Evolutionary conservation across 768 basidiomycete genomes (phyloP), one percentile per base, ranked within the genome.

Genomic region (Tylopilus sp.): DNA sequence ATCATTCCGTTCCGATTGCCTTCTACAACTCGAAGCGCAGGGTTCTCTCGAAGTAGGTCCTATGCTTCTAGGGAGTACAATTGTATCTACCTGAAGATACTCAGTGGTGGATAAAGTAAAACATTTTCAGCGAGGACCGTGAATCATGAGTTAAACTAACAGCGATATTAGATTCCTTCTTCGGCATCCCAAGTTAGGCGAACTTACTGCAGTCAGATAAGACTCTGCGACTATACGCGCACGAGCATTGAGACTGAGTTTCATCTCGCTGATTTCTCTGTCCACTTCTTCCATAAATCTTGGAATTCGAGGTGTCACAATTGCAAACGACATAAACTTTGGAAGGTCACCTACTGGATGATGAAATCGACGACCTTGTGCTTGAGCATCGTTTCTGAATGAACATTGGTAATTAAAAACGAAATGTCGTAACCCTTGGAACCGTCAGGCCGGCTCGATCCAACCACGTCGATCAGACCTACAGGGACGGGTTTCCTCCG

Each of bases 301-400:
- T 38, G 34, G 63, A 4, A 17, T n/a, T n/a, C n/a, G n/a, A 25
- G 16, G 17, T 10, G 33, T 25, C 45, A 49, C 45, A 33, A 3
- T 13, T 21, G 26, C 4, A 26, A 21, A 36, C 6, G 31, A 37
- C 16, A 45, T 26, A n/a, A 36, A 43, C 41, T 54, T 48, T 47
- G 21, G 3, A 63, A 52, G 46, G 64, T 58, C 12, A 74, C 86
- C 44, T 57, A 96, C 92, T 98, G 93, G 60, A 98, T 97, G 74
- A 99, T 97, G 72, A 99, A 99, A 74, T 99, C 97, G 33, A 99
- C 97, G 48, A 99, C 89, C 77, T 98, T 98, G 74, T 99, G 97
- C 75, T 98, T 99, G 61, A 98, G 78, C 97, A 99, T 98, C 11
- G 92, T 95, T 71, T 98, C 96, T 29, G 94, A 82, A 70, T 99